A percentile compares a stretch with the other conserved stretches of the same genome.
These are phyloP conservation scores for Terana coerulea DNA, from an alignment of 768 basidiomycete genomes.

Conservation along the genomic window DNA sequence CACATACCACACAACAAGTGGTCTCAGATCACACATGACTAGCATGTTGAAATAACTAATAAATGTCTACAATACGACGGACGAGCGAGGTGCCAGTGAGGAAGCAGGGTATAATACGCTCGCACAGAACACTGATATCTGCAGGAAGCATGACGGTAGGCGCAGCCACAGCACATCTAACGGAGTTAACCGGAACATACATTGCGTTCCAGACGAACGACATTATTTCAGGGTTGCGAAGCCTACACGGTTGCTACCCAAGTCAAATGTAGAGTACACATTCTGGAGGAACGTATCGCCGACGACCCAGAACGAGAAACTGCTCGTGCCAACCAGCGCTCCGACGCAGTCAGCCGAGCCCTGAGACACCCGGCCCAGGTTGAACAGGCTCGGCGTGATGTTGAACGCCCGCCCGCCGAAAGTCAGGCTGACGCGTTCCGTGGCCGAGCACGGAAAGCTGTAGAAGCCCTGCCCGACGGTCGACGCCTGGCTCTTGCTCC, in stretches of 20 bases:
- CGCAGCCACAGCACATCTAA: too few relatives aligned
- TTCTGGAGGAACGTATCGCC: constrained; percentile 42
- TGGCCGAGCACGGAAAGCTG: constrained; percentile 33
- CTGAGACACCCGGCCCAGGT: constrained; percentile 34
- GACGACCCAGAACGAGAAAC: constrained; percentile 29
- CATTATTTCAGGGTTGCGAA: constrained; percentile 16
- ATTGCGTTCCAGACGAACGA: too few relatives aligned
- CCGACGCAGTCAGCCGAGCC: constrained; percentile 35
- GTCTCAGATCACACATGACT: too few relatives aligned
- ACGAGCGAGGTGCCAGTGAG: too few relatives aligned
- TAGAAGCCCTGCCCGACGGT: constrained; percentile 29
- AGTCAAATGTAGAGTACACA: constrained; percentile 43
- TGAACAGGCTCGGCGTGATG: constrained; percentile 35
- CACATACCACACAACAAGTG: too few relatives aligned
- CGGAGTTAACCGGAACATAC: too few relatives aligned
- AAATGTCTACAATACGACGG: too few relatives aligned
- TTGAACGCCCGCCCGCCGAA: constrained; percentile 37
- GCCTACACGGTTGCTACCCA: constrained; percentile 21
- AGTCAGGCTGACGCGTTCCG: constrained; percentile 30
- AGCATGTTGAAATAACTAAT: too few relatives aligned
- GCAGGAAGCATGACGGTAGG: too few relatives aligned
- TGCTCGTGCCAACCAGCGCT: constrained; percentile 26
- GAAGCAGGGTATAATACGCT: too few relatives aligned
- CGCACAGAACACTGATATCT: too few relatives aligned
- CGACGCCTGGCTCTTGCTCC: constrained; percentile 13